Evolutionary conservation across 169 alveolate genomes (phyloP).

Genomic region (Plasmodium chabaudi): DNA sequence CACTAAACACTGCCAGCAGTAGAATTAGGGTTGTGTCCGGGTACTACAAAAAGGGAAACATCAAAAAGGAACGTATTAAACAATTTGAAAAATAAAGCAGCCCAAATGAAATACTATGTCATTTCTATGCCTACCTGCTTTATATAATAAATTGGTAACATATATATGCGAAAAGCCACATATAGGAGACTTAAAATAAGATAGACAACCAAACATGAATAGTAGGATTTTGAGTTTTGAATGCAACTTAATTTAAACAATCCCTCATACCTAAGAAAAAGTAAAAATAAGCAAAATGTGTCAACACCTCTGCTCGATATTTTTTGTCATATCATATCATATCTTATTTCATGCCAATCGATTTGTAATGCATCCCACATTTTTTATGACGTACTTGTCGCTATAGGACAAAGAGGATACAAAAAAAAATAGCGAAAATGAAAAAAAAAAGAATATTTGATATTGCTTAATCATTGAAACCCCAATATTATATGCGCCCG

Average conservation of each 20-base stretch:
- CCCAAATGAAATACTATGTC: neutral
- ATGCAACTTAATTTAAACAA: constrained; percentile 30
- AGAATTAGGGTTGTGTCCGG: constrained; percentile 41
- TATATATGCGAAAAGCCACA: constrained; percentile 19
- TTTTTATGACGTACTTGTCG: constrained; percentile 33
- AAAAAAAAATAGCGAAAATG: constrained; percentile 47
- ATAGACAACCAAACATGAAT: constrained; percentile 36
- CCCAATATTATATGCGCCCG: constrained; percentile 1
- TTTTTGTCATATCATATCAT: too few species aligned
- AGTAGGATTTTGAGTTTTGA: constrained; percentile 45
- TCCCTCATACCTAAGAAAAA: constrained; percentile 31
- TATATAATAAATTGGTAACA: constrained; percentile 33
- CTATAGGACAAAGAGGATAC: constrained; percentile 50
- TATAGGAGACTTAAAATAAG: constrained; percentile 42
- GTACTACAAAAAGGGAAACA: constrained; percentile 5
- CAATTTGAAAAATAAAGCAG: neutral
- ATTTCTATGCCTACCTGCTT: constrained; percentile 23
- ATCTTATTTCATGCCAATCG: neutral
- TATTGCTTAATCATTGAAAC: constrained; percentile 34
- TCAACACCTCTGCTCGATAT: neutral
- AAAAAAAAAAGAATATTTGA: constrained; percentile 51
- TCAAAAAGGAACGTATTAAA: neutral
- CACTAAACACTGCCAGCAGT: constrained; percentile 4
- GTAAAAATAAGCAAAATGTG: neutral
- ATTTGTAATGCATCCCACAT: too few species aligned